Conservation (phyloP, 2,329 filamentous ascomycete species). For the Fusarium caatingaense region DNA sequence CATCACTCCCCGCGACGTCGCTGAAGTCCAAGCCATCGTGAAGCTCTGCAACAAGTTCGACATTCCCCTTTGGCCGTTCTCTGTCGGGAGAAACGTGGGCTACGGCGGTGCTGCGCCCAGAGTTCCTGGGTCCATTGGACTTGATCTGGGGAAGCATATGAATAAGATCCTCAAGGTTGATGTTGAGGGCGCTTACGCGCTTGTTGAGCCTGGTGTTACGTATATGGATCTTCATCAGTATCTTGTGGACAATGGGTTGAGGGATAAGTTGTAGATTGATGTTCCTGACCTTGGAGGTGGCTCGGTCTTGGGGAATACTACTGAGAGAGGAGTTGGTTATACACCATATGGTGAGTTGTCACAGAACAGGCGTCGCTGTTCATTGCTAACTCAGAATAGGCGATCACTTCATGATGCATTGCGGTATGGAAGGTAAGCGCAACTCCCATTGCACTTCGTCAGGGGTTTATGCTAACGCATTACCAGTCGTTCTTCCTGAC, state of each 20-base stretch:
- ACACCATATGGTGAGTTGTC: constrained; percentile 29
- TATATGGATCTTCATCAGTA: constrained; percentile 31
- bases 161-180: constrained; percentile 32
- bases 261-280: constrained; percentile 35
- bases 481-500: constrained; percentile 17
- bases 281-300: constrained; percentile 35
- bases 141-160: constrained; percentile 34
- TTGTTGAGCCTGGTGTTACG: constrained; percentile 32
- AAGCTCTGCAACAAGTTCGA: constrained; percentile 26
- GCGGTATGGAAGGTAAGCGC: constrained; percentile 31
- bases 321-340: constrained; percentile 34
- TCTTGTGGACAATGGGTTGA: constrained; percentile 23
- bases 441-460: accelerated
- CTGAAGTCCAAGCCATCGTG: constrained; percentile 29
- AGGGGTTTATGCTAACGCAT: not conserved
- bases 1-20: constrained; percentile 25
- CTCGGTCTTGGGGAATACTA: constrained; percentile 32
- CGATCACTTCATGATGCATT: constrained; percentile 39
- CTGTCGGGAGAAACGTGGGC: constrained; percentile 33
- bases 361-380: accelerated
- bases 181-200: constrained; percentile 30
- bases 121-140: constrained; percentile 20
- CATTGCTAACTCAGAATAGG: not conserved
- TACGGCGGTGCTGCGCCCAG: constrained; percentile 33
- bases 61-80: constrained; percentile 39